phyloP scores from a whole-genome alignment of 371 early-diverging fungal genomes.

The Mucor velutinosus region DNA sequence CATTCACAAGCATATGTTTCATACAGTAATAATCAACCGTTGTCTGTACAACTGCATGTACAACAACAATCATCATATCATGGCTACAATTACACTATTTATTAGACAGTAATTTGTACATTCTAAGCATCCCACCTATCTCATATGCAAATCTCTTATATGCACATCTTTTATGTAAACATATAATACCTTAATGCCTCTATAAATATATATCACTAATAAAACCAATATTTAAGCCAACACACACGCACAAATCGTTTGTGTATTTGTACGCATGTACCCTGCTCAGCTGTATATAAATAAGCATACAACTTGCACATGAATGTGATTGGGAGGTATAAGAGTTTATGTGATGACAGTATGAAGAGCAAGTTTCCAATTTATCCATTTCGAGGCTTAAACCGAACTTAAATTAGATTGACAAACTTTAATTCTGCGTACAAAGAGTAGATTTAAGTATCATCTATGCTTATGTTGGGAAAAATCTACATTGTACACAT shows the following conservation, averaged over 20 bases:
- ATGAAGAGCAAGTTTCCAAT: background rate
- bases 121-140: background rate
- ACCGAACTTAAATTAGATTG: no score
- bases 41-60: background rate
- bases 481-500: no score
- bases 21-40: background rate
- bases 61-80: background rate
- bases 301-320: background rate
- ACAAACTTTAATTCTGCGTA: no score
- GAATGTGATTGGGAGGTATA: background rate
- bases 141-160: background rate
- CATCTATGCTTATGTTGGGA: no score
- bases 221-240: background rate
- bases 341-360: background rate
- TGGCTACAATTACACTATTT: background rate
- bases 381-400: background rate
- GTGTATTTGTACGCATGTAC: background rate
- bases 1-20: background rate
- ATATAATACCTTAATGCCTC: background rate
- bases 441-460: no score
- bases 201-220: background rate
- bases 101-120: background rate
- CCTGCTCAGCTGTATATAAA: background rate
- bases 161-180: background rate
- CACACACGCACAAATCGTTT: background rate